Evolutionary conservation across 768 basidiomycete genomes (phyloP), one percentile per base, ranked within the genome.

Genomic region (Amanita pallidorosea): DNA sequence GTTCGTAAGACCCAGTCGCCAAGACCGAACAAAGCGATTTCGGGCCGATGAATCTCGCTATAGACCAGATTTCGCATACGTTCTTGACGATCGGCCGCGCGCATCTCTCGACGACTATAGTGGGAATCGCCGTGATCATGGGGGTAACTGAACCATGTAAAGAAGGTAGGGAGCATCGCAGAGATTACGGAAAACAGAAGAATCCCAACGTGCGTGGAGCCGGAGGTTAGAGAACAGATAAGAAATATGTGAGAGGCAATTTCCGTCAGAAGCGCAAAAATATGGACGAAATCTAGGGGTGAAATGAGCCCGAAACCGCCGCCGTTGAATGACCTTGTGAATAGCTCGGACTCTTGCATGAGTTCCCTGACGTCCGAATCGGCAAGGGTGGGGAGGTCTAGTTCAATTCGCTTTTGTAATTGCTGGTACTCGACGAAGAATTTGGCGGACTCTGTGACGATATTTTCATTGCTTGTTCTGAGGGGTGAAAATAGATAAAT

Each of bases 321-420:
- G 38, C 85, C 85, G 57, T 74, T 77, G 64, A 90, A 89, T 9
- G 88, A 90, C 53, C 85, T 77, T 38, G 85, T 83, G 60, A 91
- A 91, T 31, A 87, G 73, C 61, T 91, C 88, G 35, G 88, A 86
- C 66, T 91, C 88, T 53, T 86, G 83, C n/a, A 91, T 71, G 38
- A 90, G 76, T 61, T 88, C 86, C 53, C 85, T 81, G 20, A 85
- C 72, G 53, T 70, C 61, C 44, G 88, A 83, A 60, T 88, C 85
- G 49, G 82, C 70, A 47, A 91, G 74, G 7, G 88, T 85, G 51
- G 88, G 88, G 35, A 87, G 73, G 60, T 91, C 88, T 51, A 89
- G 75, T 38, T 77, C 79, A 17, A 90, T 70, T 52, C 88, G 80
- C 57, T 85, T 83, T 57, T 83, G 79, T 65, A 90, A 74, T 61